Evolutionary conservation across 306 rosid species (phyloP).

Genomic region (Begonia masoniana): DNA sequence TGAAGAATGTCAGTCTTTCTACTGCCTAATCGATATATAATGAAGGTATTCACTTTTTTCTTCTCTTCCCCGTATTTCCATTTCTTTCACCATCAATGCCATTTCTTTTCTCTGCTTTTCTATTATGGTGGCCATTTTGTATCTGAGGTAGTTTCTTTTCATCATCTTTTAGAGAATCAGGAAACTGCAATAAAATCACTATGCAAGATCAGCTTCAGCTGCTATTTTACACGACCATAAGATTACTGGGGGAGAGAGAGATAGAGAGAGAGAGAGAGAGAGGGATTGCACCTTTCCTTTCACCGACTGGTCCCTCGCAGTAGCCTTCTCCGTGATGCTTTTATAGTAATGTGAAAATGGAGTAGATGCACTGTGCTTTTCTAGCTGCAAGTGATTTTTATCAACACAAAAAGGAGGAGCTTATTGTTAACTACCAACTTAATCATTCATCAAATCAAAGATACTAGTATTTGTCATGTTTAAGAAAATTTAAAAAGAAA

Average conservation of each 20-base stretch:
- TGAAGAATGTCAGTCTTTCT: no score
- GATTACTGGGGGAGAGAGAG: not conserved
- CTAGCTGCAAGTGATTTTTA: constrained; percentile 32
- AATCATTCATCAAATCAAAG: not conserved
- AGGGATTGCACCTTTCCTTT: constrained; percentile 43
- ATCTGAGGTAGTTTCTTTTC: constrained; percentile 27
- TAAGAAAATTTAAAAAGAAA: not conserved
- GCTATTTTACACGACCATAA: not conserved
- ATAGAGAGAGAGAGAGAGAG: constrained; percentile 10
- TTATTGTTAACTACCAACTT: no score
- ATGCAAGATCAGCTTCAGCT: not conserved
- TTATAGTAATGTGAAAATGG: constrained; percentile 66
- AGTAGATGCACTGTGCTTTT: constrained; percentile 34
- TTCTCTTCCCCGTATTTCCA: constrained; percentile 4
- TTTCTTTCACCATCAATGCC: constrained; percentile 5
- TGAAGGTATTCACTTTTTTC: not conserved
- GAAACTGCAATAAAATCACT: constrained; percentile 25
- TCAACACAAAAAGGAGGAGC: no score
- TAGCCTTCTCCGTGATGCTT: constrained; percentile 66
- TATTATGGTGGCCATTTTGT: constrained; percentile 15
- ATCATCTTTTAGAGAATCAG: constrained; percentile 11
- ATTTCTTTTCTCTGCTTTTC: constrained; percentile 10
- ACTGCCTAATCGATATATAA: no score
- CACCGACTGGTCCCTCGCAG: constrained; percentile 38
- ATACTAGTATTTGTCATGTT: not conserved